Evolutionary conservation across 306 rosid species (phyloP).

Genomic region (Ormosia emarginata): DNA sequence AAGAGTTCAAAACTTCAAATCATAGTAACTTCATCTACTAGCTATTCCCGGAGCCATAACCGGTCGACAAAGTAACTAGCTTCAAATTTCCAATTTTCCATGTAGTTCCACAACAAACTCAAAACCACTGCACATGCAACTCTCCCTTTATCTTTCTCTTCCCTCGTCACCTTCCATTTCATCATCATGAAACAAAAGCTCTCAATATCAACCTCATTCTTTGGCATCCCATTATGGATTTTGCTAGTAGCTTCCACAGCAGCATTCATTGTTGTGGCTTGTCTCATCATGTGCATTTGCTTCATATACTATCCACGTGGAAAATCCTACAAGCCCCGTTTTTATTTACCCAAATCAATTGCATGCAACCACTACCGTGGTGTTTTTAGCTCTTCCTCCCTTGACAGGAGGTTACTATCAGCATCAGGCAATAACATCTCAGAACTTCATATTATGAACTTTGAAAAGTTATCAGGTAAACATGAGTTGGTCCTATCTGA

Average conservation of each 20-base stretch:
- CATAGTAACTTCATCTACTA: not conserved
- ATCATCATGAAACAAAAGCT: constrained; percentile 15
- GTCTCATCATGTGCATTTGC: constrained; percentile 14
- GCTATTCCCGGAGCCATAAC: not conserved
- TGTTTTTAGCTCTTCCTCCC: constrained; percentile 30
- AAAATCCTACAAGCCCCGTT: constrained; percentile 20
- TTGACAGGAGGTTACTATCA: constrained; percentile 39
- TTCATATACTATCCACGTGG: not conserved
- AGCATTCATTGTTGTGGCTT: not conserved
- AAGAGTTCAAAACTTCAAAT: not conserved
- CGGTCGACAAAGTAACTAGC: not conserved
- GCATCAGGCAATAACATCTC: constrained; percentile 8
- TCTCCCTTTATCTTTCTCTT: not conserved
- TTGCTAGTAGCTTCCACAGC: constrained; percentile 14
- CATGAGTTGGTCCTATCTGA: not conserved
- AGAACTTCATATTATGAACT: constrained; percentile 21
- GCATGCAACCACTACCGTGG: too few relatives aligned
- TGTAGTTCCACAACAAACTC: not conserved
- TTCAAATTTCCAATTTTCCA: not conserved
- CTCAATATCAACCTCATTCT: constrained; percentile 26
- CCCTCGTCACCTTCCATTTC: not conserved
- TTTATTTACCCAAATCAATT: constrained; percentile 21
- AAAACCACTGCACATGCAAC: not conserved
- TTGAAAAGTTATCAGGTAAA: not conserved
- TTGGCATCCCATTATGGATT: constrained; percentile 48